These are phyloP conservation scores for Calonectria hongkongensis DNA, from an alignment of 2,329 filamentous ascomycete genomes.

Conservation along the genomic window DNA sequence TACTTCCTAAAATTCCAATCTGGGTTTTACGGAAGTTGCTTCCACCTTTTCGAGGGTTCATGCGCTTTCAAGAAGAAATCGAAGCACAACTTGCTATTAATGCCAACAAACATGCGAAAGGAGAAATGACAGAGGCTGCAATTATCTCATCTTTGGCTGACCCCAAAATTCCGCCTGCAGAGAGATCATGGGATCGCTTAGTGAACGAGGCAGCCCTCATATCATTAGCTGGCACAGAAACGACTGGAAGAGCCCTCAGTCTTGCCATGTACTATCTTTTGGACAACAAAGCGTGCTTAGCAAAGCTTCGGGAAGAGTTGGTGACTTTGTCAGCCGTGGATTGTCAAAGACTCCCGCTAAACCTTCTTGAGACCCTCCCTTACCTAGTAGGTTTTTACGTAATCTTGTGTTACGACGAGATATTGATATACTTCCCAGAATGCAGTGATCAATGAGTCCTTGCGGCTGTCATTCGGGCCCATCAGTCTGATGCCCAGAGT, in stretches of 20 bases:
- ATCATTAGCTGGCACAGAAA: constrained; percentile 21
- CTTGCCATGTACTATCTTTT: constrained; percentile 18
- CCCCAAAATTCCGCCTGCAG: neutral
- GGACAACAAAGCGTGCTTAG: neutral
- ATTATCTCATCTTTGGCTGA: constrained; percentile 12
- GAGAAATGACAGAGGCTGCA: neutral
- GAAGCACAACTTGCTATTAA: neutral
- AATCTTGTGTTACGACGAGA: neutral
- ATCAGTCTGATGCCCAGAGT: constrained; percentile 12
- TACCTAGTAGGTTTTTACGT: constrained; percentile 2
- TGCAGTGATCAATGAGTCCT: constrained; percentile 13
- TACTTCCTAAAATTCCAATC: neutral
- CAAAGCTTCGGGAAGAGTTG: neutral
- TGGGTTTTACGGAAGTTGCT: neutral
- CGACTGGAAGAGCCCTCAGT: constrained; percentile 13
- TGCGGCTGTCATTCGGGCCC: constrained; percentile 19
- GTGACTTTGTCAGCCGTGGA: neutral
- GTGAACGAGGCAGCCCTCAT: constrained; percentile 9
- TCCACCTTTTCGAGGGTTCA: neutral
- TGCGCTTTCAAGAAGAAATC: constrained; percentile 7
- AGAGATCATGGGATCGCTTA: neutral
- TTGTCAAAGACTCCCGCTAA: neutral
- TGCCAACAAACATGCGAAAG: neutral
- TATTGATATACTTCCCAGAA: neutral
- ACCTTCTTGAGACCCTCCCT: neutral